Percentiles rank a stretch among this genome's conserved stretches.
Conservation (phyloP, 331 rosid species). For the Rosa hybrid region DNA sequence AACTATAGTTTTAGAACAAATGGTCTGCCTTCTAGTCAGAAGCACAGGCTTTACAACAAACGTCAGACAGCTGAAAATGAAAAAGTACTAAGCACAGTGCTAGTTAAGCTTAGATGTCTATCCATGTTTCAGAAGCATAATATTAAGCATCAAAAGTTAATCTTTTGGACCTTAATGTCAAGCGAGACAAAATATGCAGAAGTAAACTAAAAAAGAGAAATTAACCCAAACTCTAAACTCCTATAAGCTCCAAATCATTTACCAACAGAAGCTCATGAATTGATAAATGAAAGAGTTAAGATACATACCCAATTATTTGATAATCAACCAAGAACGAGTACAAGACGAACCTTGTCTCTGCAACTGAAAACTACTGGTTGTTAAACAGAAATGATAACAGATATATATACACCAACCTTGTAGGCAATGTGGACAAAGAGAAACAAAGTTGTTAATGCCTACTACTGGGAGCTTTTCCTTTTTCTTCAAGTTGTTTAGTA, state of each 20-base stretch:
- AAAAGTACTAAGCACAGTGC: neutral
- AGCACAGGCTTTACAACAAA: neutral
- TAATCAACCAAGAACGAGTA: neutral
- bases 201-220: neutral
- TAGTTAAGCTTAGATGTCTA: neutral
- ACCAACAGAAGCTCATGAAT: neutral
- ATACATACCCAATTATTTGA: neutral
- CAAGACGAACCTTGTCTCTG: neutral
- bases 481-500: neutral
- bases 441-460: neutral
- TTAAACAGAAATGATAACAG: too few species aligned
- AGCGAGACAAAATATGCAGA: neutral
- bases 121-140: neutral
- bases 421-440: neutral
- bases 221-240: neutral
- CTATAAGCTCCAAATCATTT: neutral
- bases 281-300: neutral
- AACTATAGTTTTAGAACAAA: neutral
- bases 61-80: neutral
- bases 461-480: neutral
- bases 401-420: too few species aligned
- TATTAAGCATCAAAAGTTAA: neutral
- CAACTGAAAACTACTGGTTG: too few species aligned
- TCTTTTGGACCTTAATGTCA: neutral
- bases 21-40: neutral